Conservation (phyloP, 208 protist species). For the Crithidia expoeki region DNA sequence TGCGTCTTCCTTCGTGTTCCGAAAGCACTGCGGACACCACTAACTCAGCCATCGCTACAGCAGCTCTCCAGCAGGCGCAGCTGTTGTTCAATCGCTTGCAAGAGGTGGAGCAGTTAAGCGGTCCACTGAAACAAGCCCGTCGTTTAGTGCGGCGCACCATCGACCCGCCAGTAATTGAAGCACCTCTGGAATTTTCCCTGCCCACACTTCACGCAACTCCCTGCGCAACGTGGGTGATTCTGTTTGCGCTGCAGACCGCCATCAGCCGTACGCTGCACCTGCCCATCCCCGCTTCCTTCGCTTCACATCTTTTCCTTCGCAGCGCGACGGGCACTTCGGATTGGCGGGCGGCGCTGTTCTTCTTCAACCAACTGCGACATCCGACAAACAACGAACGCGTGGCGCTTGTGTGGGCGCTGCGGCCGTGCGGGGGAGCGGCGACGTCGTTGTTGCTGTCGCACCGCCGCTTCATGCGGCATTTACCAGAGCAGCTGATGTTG, state of each 20-base stretch:
- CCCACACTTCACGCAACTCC: background rate
- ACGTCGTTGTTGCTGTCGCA: slow-evolving; percentile 36
- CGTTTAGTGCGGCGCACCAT: slow-evolving; percentile 3
- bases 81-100: slow-evolving; percentile 34
- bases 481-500: slow-evolving; percentile 68
- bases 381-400: slow-evolving; percentile 56
- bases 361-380: slow-evolving; percentile 54
- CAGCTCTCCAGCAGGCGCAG: slow-evolving; percentile 6
- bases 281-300: slow-evolving; percentile 56
- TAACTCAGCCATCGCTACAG: background rate
- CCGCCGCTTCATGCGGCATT: slow-evolving; percentile 43
- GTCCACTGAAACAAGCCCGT: slow-evolving; percentile 18
- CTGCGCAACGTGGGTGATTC: slow-evolving; percentile 28
- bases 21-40: background rate
- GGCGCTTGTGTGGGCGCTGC: slow-evolving; percentile 48
- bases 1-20: background rate
- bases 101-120: slow-evolving; percentile 30
- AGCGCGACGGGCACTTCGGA: slow-evolving; percentile 31
- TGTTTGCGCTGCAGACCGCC: slow-evolving; percentile 42
- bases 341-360: slow-evolving; percentile 52
- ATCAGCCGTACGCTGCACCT: slow-evolving; percentile 40
- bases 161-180: background rate
- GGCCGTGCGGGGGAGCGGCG: slow-evolving; percentile 30
- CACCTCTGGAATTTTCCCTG: background rate
- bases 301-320: slow-evolving; percentile 43